Percentiles rank a stretch among this genome's conserved stretches.
phyloP scores from a whole-genome alignment of 2,329 filamentous ascomycete species.

The Davidsoniella neocaledoniae region DNA sequence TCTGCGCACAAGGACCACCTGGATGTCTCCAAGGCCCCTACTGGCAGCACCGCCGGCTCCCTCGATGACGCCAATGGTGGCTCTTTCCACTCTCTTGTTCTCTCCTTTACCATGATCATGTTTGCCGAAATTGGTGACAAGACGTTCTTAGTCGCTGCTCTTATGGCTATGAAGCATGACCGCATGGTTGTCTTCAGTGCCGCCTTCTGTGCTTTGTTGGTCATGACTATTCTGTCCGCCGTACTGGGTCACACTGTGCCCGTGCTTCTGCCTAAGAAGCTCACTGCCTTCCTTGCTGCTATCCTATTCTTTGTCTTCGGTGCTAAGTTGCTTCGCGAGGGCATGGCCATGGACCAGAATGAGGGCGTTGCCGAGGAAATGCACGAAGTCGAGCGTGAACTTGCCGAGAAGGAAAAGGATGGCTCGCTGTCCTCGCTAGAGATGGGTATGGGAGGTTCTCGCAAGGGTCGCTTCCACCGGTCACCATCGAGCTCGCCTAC shows the following conservation, averaged over 20 bases:
- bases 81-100: conserved; percentile 72
- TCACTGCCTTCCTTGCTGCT: conserved; percentile 77
- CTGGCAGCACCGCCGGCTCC: conserved; percentile 14
- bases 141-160: conserved; percentile 87
- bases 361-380: conserved; percentile 94
- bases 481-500: conserved; percentile 48
- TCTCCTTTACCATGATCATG: conserved; percentile 93
- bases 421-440: conserved; percentile 52
- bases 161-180: conserved; percentile 99
- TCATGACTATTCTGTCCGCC: conserved; percentile 91
- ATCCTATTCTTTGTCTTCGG: conserved; percentile 82
- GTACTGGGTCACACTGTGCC: conserved; percentile 85
- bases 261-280: conserved; percentile 70
- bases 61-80: conserved; percentile 15
- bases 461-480: conserved; percentile 60
- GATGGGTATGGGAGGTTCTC: conserved; percentile 58
- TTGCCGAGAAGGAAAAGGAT: conserved; percentile 83
- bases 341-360: conserved; percentile 71
- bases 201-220: conserved; percentile 76
- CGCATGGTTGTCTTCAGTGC: conserved; percentile 86
- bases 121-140: conserved; percentile 97
- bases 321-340: conserved; percentile 66
- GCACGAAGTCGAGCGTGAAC: conserved; percentile 87
- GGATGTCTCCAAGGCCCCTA: conserved; percentile 25
- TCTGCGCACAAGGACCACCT: conserved; percentile 49